phyloP scores from a whole-genome alignment of 2,329 filamentous ascomycete species.

The Setomelanomma holmii region DNA sequence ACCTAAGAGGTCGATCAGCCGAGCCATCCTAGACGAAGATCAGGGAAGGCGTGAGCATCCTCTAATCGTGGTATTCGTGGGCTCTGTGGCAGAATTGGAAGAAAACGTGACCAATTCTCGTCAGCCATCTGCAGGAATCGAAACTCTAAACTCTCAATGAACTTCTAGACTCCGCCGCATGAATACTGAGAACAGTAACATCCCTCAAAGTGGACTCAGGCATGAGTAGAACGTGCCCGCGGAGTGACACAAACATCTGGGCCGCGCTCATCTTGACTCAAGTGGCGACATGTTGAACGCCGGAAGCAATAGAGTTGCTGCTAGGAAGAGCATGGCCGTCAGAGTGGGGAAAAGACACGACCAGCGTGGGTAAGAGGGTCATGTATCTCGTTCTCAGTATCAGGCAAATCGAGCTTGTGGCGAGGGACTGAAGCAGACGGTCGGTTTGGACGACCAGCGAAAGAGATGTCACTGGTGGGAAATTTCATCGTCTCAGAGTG shows the following conservation, averaged over 20 bases:
- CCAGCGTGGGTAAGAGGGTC: too few species aligned
- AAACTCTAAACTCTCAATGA: neutral
- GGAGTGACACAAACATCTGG: neutral
- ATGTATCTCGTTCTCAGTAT: neutral
- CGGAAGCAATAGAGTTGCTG: neutral
- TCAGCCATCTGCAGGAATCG: neutral
- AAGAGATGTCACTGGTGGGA: neutral
- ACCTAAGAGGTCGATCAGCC: neutral
- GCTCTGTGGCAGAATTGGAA: neutral
- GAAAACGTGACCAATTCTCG: neutral
- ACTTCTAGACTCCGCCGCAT: neutral
- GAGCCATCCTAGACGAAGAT: neutral
- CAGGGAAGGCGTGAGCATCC: neutral
- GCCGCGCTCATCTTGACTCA: neutral
- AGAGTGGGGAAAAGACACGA: too few species aligned
- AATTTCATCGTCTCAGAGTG: too few species aligned
- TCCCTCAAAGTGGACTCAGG: neutral
- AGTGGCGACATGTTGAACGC: too few species aligned
- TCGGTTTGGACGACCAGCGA: neutral
- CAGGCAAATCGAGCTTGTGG: neutral
- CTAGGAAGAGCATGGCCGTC: neutral
- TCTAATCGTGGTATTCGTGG: neutral
- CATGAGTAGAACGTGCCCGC: neutral
- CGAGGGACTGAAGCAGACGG: neutral
- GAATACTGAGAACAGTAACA: neutral